Evolutionary conservation across 2,329 filamentous ascomycete species (phyloP).

Genomic region (Ophiostoma himal-ulmi): DNA sequence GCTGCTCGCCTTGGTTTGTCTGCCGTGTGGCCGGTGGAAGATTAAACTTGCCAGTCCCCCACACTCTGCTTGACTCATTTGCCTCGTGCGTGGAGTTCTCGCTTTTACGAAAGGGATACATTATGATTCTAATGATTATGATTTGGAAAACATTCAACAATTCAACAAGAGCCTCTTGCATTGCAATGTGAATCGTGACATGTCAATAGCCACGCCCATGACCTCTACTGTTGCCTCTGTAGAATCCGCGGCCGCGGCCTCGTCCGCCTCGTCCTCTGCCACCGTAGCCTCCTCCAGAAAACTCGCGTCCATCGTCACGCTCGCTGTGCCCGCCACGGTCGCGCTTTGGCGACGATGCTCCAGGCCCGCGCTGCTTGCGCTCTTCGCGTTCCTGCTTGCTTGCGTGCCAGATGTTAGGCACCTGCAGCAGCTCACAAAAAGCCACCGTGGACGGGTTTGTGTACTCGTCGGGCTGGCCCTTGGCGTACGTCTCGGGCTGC

Average conservation of each 20-base stretch:
- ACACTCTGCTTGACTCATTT: constrained; percentile 43
- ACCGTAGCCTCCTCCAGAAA: constrained; percentile 32
- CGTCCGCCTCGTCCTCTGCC: constrained; percentile 32
- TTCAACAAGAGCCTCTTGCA: no score
- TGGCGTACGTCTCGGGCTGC: constrained; percentile 43
- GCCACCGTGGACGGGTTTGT: constrained; percentile 78
- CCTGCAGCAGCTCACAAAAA: constrained; percentile 72
- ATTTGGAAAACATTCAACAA: background rate
- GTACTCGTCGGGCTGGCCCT: constrained; percentile 69
- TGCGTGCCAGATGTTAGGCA: constrained; percentile 70
- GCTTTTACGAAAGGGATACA: constrained; percentile 46
- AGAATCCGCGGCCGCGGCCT: constrained; percentile 26
- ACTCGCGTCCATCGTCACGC: constrained; percentile 9
- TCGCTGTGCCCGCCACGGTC: constrained; percentile 14
- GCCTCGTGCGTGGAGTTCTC: constrained; percentile 36
- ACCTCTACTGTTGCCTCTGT: constrained; percentile 31
- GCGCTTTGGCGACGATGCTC: constrained; percentile 35
- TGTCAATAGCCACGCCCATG: constrained; percentile 23
- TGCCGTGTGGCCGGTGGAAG: constrained; percentile 43
- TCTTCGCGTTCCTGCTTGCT: constrained; percentile 62
- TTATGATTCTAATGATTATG: constrained; percentile 15
- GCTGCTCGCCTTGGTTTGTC: constrained; percentile 36
- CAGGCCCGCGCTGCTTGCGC: constrained; percentile 53
- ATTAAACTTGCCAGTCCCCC: constrained; percentile 36
- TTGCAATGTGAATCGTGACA: no score